A percentile compares a stretch with the other conserved stretches of the same genome.
Evolutionary conservation across 1,284 basidiomycete genomes (phyloP).

Genomic region (Ceratobasidium sp.): DNA sequence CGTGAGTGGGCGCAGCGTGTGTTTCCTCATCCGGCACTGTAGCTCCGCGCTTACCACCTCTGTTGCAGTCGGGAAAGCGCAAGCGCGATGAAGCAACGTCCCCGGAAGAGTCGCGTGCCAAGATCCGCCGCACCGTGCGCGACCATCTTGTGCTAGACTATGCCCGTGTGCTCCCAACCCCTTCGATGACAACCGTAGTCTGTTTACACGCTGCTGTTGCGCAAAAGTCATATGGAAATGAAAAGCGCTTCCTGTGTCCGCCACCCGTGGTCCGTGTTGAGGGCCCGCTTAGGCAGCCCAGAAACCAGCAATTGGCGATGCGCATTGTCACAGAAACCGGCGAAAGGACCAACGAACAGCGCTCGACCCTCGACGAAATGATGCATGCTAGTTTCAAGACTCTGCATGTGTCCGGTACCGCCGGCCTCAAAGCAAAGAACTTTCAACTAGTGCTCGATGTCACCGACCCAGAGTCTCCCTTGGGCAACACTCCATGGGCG

Average conservation of each 20-base stretch:
- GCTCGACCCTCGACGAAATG: constrained; percentile 79
- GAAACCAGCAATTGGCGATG: constrained; percentile 82
- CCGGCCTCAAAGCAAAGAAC: constrained; percentile 80
- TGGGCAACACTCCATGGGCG: constrained; percentile 75
- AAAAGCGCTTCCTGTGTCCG: constrained; percentile 90
- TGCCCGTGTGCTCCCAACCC: constrained; percentile 32
- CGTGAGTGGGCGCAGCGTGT: neutral
- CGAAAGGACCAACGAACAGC: constrained; percentile 83
- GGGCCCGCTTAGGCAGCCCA: constrained; percentile 83
- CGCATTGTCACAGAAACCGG: constrained; percentile 84
- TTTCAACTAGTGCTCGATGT: constrained; percentile 88
- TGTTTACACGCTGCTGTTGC: constrained; percentile 89
- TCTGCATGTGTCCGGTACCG: constrained; percentile 84
- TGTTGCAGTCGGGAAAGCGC: constrained; percentile 35
- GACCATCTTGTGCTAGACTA: constrained; percentile 35
- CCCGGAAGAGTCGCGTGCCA: constrained; percentile 37
- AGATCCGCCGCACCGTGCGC: constrained; percentile 30
- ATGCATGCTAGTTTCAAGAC: constrained; percentile 90
- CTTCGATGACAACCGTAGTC: constrained; percentile 84
- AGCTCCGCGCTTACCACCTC: constrained; percentile 3
- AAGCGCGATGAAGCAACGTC: constrained; percentile 36
- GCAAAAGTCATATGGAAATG: constrained; percentile 91
- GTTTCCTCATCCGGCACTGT: neutral
- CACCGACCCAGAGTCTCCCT: constrained; percentile 68
- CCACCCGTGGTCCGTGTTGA: constrained; percentile 89